Evolutionary conservation across 139 green algal species (phyloP).

Genomic region (Chlamydomonas sphaeroides): DNA sequence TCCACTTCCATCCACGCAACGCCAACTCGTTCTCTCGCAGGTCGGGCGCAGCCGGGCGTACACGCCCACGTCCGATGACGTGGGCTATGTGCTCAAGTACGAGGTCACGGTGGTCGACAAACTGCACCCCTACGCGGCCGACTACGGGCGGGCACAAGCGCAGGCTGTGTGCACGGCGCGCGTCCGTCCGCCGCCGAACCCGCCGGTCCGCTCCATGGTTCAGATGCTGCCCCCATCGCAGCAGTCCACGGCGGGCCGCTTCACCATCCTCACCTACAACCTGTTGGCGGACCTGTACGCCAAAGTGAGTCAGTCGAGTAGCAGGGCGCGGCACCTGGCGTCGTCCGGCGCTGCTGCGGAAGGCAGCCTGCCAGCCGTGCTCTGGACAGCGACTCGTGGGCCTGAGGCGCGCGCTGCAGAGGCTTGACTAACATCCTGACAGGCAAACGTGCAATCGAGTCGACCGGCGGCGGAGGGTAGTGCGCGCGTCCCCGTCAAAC

Average conservation of each 20-base stretch:
- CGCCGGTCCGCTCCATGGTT: conserved; percentile 77
- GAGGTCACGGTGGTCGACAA: conserved; percentile 72
- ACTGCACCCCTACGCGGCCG: conserved; percentile 39
- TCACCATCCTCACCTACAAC: conserved; percentile 98
- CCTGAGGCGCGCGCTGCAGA: too few species aligned
- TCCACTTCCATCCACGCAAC: too few species aligned
- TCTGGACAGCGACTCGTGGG: too few species aligned
- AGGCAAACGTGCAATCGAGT: too few species aligned
- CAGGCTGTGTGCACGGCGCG: conserved; percentile 73
- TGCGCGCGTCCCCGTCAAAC: too few species aligned
- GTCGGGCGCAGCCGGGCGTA: conserved; percentile 77
- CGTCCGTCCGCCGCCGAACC: conserved; percentile 82
- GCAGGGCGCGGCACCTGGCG: too few species aligned
- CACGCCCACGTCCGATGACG: conserved; percentile 85
- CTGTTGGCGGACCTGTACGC: conserved; percentile 98
- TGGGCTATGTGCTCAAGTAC: conserved; percentile 90
- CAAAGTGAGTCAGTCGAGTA: conserved; percentile 75
- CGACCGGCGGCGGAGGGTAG: too few species aligned
- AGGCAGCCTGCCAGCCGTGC: too few species aligned
- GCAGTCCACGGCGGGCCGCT: conserved; percentile 62
- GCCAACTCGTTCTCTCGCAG: conserved; percentile 57
- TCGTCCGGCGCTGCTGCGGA: too few species aligned
- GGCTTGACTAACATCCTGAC: too few species aligned
- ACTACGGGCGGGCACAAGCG: conserved; percentile 45
- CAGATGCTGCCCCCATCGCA: conserved; percentile 59